Conservation (phyloP, 306 rosid genomes). For the Begonia fuchsioides region DNA sequence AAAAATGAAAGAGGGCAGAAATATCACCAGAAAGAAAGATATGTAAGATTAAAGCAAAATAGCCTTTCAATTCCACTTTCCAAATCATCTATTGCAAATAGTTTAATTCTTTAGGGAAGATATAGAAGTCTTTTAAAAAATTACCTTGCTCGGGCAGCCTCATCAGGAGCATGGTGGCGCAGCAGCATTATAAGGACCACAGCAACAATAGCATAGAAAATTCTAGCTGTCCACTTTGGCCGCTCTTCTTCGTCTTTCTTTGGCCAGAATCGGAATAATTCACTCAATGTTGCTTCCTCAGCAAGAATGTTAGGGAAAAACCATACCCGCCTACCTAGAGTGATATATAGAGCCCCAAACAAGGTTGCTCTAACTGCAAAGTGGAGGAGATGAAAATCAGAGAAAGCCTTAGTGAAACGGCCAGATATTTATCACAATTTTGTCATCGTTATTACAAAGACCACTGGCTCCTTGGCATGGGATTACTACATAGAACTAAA, state of each 20-base stretch:
- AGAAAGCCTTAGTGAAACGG: not conserved
- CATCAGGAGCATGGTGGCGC: conserved; percentile 99
- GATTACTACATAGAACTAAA: too few relatives aligned
- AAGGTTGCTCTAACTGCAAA: conserved; percentile 69
- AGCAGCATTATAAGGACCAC: conserved; percentile 63
- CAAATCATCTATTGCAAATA: too few relatives aligned
- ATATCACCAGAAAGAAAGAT: too few relatives aligned
- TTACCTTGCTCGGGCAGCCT: conserved; percentile 99
- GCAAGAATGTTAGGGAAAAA: conserved; percentile 95
- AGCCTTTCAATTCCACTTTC: too few relatives aligned
- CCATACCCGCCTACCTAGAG: conserved; percentile 81
- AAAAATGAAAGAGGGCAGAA: too few relatives aligned
- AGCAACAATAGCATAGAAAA: conserved; percentile 70
- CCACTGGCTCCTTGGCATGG: too few relatives aligned
- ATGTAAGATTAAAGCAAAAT: too few relatives aligned
- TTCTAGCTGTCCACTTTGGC: conserved; percentile 87
- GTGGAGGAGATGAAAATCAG: conserved; percentile 2
- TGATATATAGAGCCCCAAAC: conserved; percentile 56
- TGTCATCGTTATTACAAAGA: too few relatives aligned
- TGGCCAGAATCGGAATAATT: conserved; percentile 88
- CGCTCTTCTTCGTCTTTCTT: conserved; percentile 91
- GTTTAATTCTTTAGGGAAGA: too few relatives aligned
- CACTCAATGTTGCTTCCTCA: conserved; percentile 88
- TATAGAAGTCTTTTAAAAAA: too few relatives aligned
- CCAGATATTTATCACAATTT: too few relatives aligned